Conservation (phyloP, 257 asterid genomes). For the Primulina eburnea region DNA sequence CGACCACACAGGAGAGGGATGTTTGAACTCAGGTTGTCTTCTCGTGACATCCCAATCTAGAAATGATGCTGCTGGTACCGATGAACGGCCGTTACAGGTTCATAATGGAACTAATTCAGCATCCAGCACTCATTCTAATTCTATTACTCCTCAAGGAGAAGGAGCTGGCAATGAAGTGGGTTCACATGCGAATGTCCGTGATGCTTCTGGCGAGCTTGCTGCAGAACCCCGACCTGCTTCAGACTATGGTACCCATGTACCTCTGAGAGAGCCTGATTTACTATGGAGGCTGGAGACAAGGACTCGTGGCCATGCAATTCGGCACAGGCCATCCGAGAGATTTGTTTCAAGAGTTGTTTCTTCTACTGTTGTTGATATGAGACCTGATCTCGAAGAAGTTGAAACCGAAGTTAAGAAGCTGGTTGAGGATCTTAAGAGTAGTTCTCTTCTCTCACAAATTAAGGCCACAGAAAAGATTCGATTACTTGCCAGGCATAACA, state of each 20-base stretch:
- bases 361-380: slow-evolving; percentile 52
- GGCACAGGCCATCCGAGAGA: slow-evolving; percentile 68
- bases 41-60: slow-evolving; percentile 40
- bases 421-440: slow-evolving; percentile 64
- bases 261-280: slow-evolving; percentile 50
- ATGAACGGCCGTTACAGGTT: slow-evolving; percentile 38
- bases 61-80: slow-evolving; percentile 36
- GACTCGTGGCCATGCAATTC: slow-evolving; percentile 56
- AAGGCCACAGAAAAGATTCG: slow-evolving; percentile 62
- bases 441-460: slow-evolving; percentile 50
- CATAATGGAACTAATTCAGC: slow-evolving; percentile 57
- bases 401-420: slow-evolving; percentile 58
- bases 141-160: slow-evolving; percentile 49
- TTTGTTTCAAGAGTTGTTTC: slow-evolving; percentile 53
- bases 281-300: slow-evolving; percentile 49
- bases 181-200: slow-evolving; percentile 46
- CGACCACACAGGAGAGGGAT: slow-evolving; percentile 60
- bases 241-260: slow-evolving; percentile 22
- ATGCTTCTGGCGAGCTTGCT: slow-evolving; percentile 63
- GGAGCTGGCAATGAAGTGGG: slow-evolving; percentile 50
- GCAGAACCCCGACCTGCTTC: slow-evolving; percentile 48
- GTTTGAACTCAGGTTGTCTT: slow-evolving; percentile 33
- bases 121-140: slow-evolving; percentile 53
- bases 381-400: slow-evolving; percentile 66
- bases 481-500: slow-evolving; percentile 65